A percentile compares a stretch with the other conserved stretches of the same genome.
phyloP scores from a whole-genome alignment of 352 stramenopile genomes.

The Blastocystis hominis region DNA sequence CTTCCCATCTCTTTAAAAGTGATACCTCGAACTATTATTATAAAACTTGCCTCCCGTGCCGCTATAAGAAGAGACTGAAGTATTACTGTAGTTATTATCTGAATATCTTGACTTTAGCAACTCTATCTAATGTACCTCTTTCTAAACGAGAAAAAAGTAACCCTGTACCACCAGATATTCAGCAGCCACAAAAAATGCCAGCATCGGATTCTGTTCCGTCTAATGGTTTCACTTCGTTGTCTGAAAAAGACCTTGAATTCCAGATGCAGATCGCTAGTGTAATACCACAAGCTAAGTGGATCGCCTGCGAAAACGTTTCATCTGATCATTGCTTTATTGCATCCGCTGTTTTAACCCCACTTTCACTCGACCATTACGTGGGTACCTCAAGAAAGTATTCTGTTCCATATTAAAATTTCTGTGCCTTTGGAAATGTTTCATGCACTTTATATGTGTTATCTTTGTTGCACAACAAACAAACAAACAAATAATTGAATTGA shows the following conservation, averaged over 20 bases:
- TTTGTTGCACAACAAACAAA: neutral
- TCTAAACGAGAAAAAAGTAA: conserved; percentile 26
- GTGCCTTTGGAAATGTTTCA: neutral
- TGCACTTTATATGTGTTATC: neutral
- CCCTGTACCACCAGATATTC: neutral
- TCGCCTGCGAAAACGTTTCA: neutral
- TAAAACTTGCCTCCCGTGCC: conserved; percentile 45
- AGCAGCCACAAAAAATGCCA: neutral
- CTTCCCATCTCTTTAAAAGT: conserved; percentile 33
- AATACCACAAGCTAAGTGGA: conserved; percentile 11
- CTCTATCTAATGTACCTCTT: conserved; percentile 42
- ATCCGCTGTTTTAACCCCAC: conserved; percentile 24
- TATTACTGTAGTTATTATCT: neutral
- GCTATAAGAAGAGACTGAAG: conserved; percentile 55
- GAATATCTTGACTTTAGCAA: neutral
- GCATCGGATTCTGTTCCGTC: neutral
- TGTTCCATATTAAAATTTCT: neutral
- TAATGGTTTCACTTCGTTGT: neutral
- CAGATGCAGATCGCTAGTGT: neutral
- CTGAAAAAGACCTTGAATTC: neutral
- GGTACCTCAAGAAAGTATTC: conserved; percentile 49
- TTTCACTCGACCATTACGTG: conserved; percentile 19
- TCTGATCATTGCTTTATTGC: conserved; percentile 28
- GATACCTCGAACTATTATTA: conserved; percentile 35
- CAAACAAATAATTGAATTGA: neutral